phyloP scores from a whole-genome alignment of 2,329 filamentous ascomycete species.

The Fusarium citri region DNA sequence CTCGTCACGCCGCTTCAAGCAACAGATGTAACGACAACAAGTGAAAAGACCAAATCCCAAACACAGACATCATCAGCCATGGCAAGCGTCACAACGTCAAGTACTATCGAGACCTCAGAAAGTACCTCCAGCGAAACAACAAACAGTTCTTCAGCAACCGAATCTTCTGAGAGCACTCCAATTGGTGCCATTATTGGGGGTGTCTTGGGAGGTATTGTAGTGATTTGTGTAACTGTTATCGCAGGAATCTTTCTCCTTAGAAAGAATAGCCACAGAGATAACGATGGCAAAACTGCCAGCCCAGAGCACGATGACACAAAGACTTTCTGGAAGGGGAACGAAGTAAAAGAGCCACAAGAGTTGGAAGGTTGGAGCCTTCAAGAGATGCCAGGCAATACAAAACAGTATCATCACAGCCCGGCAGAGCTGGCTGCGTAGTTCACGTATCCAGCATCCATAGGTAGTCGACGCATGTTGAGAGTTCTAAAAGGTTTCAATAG shows the following conservation, averaged over 20 bases:
- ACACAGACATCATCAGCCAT: not conserved
- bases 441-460: not conserved
- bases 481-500: not conserved
- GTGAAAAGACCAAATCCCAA: slow-evolving; percentile 1
- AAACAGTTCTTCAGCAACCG: not conserved
- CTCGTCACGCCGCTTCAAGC: slow-evolving; percentile 30
- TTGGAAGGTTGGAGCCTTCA: not conserved
- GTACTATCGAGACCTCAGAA: not conserved
- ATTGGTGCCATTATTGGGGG: slow-evolving; percentile 53
- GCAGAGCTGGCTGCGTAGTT: slow-evolving; percentile 7
- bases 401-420: not conserved
- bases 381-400: not conserved
- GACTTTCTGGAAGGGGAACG: not conserved
- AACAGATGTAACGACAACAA: not conserved
- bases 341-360: slow-evolving; percentile 2
- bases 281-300: not conserved
- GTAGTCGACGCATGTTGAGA: not conserved
- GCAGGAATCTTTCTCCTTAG: slow-evolving; percentile 15
- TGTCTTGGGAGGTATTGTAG: slow-evolving; percentile 51
- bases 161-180: not conserved
- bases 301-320: not conserved
- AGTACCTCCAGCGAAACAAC: not conserved
- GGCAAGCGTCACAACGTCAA: not conserved
- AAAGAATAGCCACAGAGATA: slow-evolving; percentile 3
- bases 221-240: slow-evolving; percentile 40